Base-by-base conservation (phyloP, 2,329 filamentous ascomycete genomes). In the Sporothrix globosa region DNA sequence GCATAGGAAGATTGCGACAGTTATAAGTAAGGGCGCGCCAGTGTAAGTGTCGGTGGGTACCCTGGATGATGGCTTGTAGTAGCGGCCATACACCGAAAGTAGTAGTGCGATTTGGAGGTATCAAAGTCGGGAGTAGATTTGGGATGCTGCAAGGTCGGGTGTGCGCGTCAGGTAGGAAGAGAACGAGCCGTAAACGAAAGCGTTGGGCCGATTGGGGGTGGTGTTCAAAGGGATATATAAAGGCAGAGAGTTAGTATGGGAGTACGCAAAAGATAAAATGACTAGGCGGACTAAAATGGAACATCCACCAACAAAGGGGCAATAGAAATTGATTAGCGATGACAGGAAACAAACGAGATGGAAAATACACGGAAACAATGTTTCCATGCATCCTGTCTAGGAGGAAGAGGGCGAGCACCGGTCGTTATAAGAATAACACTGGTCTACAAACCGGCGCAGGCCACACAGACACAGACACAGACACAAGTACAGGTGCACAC, bases 401-500 rank as follows among this genome's bases (percentile, higher is more conserved):
- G 14, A 41, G 34, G 53, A 60, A 21, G 50, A 44, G 17, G 24
- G 56, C 17, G 46, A 44, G 56, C 3, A 48, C 21, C 2, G 13
- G 34, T 17, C 41, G 19, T 52, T 41, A 61, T 52, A 60, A 41
- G 44, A 69, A 58, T 19, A 65, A 34, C 17, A 61, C 27, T 53
- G 24, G 34, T 9, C 19, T 34, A 56, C 21, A 24, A 34, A 30
- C 11, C 14, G 52, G 52, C 27, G 66, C 41, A 30, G 65, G 50
- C 48, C 65, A 68, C 53, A 52, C 53, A 50, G 27, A 48, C 53
- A 61, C 24, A 34, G 24, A 41, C 50, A 48, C 60, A 48, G 21
- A 17, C 34, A 68, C 60, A 65, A 21, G 41, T 19, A 68, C 60
- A 65, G 41, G 41, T n/a, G 41, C 60, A 65, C 60, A 65, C 60